Evolutionary conservation across 2,329 filamentous ascomycete genomes (phyloP).

Genomic region (Pseudogymnoascus verrucosus): DNA sequence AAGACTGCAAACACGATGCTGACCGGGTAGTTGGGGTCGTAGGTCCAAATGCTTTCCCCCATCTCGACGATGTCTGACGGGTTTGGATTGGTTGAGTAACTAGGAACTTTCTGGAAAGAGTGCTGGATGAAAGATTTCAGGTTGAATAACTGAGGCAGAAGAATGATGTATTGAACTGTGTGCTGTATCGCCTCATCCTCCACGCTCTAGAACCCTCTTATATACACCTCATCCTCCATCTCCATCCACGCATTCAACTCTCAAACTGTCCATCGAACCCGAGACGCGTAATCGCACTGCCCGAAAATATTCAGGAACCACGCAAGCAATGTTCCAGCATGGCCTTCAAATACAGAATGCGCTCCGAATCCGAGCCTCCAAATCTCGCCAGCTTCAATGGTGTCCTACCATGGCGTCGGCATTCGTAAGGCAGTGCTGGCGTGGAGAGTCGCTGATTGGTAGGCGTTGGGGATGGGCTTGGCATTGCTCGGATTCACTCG

Average conservation of each 20-base stretch:
- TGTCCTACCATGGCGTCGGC: neutral
- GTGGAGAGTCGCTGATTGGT: neutral
- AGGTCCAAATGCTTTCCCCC: constrained; percentile 33
- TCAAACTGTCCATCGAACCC: neutral
- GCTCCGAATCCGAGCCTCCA: neutral
- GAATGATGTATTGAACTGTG: neutral
- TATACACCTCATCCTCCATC: constrained; percentile 2
- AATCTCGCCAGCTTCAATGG: neutral
- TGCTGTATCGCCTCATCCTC: neutral
- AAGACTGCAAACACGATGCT: constrained; percentile 35
- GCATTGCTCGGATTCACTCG: neutral
- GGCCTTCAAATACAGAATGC: constrained; percentile 2
- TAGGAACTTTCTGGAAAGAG: neutral
- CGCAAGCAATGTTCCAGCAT: neutral
- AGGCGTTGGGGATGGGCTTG: neutral
- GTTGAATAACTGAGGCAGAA: neutral
- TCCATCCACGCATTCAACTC: neutral
- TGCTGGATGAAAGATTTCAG: neutral
- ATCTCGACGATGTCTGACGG: neutral
- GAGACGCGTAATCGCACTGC: constrained; percentile 1
- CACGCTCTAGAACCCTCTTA: neutral
- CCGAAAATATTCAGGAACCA: neutral
- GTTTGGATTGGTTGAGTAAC: neutral
- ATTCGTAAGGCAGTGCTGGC: neutral
- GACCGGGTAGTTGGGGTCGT: constrained; percentile 35